Percentiles rank a stretch among this genome's conserved stretches.
Evolutionary conservation across 2,329 filamentous ascomycete genomes (phyloP).

Genomic region (Blastomyces silverae): DNA sequence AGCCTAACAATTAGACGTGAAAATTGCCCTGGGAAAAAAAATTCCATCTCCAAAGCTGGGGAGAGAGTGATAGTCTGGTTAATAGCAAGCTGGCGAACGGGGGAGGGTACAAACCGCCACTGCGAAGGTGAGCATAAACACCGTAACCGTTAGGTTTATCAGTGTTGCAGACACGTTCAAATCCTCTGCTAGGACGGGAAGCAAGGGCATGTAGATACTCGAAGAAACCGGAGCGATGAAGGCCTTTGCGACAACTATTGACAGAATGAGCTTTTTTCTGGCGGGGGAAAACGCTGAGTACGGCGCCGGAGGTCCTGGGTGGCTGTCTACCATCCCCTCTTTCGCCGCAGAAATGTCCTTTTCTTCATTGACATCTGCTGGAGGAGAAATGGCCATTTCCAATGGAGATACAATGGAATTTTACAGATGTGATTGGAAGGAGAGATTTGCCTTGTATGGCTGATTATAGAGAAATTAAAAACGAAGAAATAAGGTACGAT

Average conservation of each 20-base stretch:
- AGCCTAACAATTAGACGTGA: not conserved
- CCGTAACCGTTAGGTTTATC: slow-evolving; percentile 42
- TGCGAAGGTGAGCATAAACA: slow-evolving; percentile 43
- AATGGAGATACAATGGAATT: not conserved
- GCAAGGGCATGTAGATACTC: slow-evolving; percentile 41
- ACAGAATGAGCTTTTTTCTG: slow-evolving; percentile 36
- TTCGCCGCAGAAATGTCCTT: not conserved
- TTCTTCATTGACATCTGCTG: not conserved
- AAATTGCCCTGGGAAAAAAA: no score
- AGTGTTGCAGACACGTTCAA: slow-evolving; percentile 34
- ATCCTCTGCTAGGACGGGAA: slow-evolving; percentile 35
- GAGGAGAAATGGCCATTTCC: not conserved
- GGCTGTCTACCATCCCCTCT: not conserved
- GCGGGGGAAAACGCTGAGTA: slow-evolving; percentile 38
- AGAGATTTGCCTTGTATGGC: not conserved
- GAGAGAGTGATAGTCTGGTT: not conserved
- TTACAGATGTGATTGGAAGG: not conserved
- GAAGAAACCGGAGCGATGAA: slow-evolving; percentile 43
- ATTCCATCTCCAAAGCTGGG: not conserved
- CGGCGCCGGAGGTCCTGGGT: slow-evolving; percentile 15
- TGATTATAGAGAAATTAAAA: not conserved
- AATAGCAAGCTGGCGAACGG: not conserved
- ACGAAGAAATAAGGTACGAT: not conserved
- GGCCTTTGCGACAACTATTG: slow-evolving; percentile 38
- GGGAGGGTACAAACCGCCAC: slow-evolving; percentile 20